phyloP scores from a whole-genome alignment of 768 basidiomycete genomes.

The Suillus fuscotomentosus region DNA sequence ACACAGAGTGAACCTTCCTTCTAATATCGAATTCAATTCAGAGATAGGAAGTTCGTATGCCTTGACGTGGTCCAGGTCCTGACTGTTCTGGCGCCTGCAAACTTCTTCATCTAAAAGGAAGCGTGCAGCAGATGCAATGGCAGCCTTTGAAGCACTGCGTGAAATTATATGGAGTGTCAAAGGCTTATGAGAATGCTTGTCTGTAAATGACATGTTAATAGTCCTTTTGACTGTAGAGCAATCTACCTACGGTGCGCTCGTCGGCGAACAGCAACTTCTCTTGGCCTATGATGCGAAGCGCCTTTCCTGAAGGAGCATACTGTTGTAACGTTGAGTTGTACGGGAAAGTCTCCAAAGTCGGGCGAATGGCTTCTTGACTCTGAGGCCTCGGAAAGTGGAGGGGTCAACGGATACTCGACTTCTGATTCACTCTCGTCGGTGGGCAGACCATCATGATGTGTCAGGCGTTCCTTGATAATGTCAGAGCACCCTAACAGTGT shows the following conservation, averaged over 20 bases:
- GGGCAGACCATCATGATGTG: slow-evolving; percentile 19
- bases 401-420: slow-evolving; percentile 69
- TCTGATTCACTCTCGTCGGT: slow-evolving; percentile 50
- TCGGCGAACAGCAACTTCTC: slow-evolving; percentile 25
- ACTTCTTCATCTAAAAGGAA: slow-evolving; percentile 35
- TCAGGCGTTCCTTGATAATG: slow-evolving; percentile 40
- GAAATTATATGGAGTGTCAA: slow-evolving; percentile 59
- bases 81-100: slow-evolving; percentile 4
- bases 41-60: slow-evolving; percentile 41
- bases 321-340: slow-evolving; percentile 19
- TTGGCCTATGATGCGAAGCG: slow-evolving; percentile 18
- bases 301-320: slow-evolving; percentile 9
- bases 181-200: slow-evolving; percentile 16
- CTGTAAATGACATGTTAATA: neutral
- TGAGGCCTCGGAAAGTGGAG: slow-evolving; percentile 73
- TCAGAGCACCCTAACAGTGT: slow-evolving; percentile 39
- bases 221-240: neutral
- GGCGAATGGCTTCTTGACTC: slow-evolving; percentile 65
- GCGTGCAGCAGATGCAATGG: slow-evolving; percentile 55
- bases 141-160: slow-evolving; percentile 60
- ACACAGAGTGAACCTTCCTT: slow-evolving; percentile 44
- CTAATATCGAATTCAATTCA: slow-evolving; percentile 48
- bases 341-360: slow-evolving; percentile 18
- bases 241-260: slow-evolving; percentile 21
- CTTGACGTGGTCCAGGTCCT: neutral